Percentiles rank a stretch among this genome's conserved stretches.
phyloP scores from a whole-genome alignment of 306 rosid genomes.

The Ceratonia siliqua region DNA sequence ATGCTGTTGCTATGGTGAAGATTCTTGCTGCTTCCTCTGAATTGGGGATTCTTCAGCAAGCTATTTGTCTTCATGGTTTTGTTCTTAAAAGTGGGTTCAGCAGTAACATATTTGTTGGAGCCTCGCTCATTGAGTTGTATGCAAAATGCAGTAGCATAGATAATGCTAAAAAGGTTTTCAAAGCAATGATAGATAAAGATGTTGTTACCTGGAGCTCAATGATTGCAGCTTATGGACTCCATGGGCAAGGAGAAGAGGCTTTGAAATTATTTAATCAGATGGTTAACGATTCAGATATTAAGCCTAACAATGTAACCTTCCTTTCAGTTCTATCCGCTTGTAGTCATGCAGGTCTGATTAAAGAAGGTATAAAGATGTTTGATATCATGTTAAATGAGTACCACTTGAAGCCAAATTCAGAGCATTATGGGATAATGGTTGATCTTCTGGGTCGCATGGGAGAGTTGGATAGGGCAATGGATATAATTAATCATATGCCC shows the following conservation, averaged over 20 bases:
- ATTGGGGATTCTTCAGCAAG: conserved; percentile 69
- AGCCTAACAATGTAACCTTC: conserved; percentile 65
- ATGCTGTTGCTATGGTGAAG: conserved; percentile 75
- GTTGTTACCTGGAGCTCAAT: conserved; percentile 81
- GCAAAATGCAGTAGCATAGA: conserved; percentile 73
- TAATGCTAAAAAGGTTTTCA: conserved; percentile 56
- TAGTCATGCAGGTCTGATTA: conserved; percentile 81
- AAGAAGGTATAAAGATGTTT: conserved; percentile 64
- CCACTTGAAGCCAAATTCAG: conserved; percentile 52
- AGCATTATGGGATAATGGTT: conserved; percentile 73
- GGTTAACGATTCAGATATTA: conserved; percentile 50
- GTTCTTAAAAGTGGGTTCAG: conserved; percentile 45
- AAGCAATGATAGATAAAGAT: conserved; percentile 56
- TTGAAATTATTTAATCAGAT: conserved; percentile 53
- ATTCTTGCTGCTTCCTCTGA: conserved; percentile 67
- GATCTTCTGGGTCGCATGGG: conserved; percentile 90
- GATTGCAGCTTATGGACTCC: conserved; percentile 77
- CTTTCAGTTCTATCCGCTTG: conserved; percentile 75
- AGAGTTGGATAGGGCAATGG: conserved; percentile 66
- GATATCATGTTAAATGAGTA: conserved; percentile 56
- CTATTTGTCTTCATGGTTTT: conserved; percentile 64
- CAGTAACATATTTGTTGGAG: conserved; percentile 55
- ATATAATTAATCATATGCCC: conserved; percentile 58
- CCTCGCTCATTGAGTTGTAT: conserved; percentile 71
- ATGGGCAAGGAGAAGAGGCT: conserved; percentile 68